Evolutionary conservation across 345 rosid genomes (phyloP).

Genomic region (Conringia planisiliqua): DNA sequence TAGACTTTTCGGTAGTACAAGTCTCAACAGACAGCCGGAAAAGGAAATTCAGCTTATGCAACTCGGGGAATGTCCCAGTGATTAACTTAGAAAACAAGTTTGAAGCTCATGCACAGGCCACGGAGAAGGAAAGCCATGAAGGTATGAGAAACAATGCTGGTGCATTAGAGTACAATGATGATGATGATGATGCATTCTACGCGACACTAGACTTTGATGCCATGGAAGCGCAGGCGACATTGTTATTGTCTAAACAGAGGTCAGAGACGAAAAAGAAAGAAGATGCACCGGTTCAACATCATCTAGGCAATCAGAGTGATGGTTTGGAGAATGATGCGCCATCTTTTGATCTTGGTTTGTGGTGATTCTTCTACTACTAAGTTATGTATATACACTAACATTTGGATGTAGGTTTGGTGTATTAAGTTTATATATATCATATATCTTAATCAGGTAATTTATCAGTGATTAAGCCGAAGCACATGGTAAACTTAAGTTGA

Average conservation of each 20-base stretch:
- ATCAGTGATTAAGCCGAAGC: neutral
- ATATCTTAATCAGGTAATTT: neutral
- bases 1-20: slow-evolving; percentile 24
- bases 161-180: slow-evolving; percentile 26
- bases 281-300: slow-evolving; percentile 19
- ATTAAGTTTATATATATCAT: neutral
- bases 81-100: slow-evolving; percentile 60
- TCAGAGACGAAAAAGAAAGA: slow-evolving; percentile 37
- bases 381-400: slow-evolving; percentile 12
- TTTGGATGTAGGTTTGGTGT: slow-evolving; percentile 10
- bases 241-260: slow-evolving; percentile 44
- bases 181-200: slow-evolving; percentile 71
- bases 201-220: slow-evolving; percentile 78
- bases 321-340: slow-evolving; percentile 44
- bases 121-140: slow-evolving; percentile 27
- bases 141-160: slow-evolving; percentile 24
- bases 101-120: slow-evolving; percentile 26
- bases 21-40: slow-evolving; percentile 42
- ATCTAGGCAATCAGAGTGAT: slow-evolving; percentile 5
- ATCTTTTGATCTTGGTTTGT: slow-evolving; percentile 88
- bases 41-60: slow-evolving; percentile 48
- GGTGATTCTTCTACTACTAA: slow-evolving; percentile 18
- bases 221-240: slow-evolving; percentile 72
- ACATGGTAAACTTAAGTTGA: no score
- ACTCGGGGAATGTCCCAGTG: slow-evolving; percentile 40